Base-by-base conservation (phyloP, 2,329 filamentous ascomycete genomes). In the Lasiodiplodia hormozganensis region DNA sequence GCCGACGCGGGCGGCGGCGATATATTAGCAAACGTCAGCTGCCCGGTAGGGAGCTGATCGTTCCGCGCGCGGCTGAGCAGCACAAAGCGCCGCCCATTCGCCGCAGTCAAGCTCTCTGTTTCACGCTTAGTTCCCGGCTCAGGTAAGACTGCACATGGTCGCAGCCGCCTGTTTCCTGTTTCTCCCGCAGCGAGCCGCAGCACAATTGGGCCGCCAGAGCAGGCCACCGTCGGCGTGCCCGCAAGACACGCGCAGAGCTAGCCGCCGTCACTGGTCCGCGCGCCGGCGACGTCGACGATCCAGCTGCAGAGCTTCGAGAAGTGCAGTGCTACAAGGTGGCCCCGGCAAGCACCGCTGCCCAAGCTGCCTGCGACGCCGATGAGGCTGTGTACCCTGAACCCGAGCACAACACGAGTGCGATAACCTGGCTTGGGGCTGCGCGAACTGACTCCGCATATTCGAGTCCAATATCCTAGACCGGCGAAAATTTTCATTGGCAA, bases 31-130 rank as follows among this genome's bases (percentile, higher is more conserved):
- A 52, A 38, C 60, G 60, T 64, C 60, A 64, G 60, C 60, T 64
- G 60, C 31, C 31, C 31, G 38, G 36, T 21, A 64, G 43, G 58
- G 60, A 64, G 60, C 60, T 64, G 60, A 38, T 52, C 60, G 16
- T 64, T 52, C 60, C 60, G 60, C 60, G 60, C 60, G 60, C 60
- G 60, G 60, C 60, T 64, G 60, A 64, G 60, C 60, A 64, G 60
- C 60, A 64, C 60, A 64, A 64, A 64, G 60, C 60, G 60, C 58
- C 23, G 25, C 21, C 54, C 57, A 36, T 40, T n/a, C 21, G 38
- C 57, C 34, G 58, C 58, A n/a, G 58, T 53, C 60, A 64, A 64
- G 60, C 60, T 64, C 60, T 64, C 31, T 38, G 60, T 38, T 64
- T 64, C 58, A 62, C 43, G 58, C 58, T 62, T 62, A 18, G 28